Evolutionary conservation across 2,329 filamentous ascomycete genomes (phyloP).

Genomic region (Nakataea oryzae): DNA sequence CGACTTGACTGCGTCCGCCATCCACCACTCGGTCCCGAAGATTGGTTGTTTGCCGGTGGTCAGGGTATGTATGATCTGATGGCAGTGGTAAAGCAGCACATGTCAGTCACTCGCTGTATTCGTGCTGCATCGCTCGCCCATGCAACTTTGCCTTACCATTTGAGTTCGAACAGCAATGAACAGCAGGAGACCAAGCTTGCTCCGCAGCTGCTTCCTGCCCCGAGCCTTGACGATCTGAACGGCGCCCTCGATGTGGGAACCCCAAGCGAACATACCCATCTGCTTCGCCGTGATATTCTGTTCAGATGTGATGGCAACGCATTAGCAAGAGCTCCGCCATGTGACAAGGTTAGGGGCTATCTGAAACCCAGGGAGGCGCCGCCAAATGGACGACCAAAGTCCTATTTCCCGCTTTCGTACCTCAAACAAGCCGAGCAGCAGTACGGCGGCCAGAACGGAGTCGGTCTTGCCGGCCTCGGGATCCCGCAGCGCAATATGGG

Average conservation of each 20-base stretch:
- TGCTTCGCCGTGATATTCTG: slow-evolving; percentile 43
- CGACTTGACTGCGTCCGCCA: slow-evolving; percentile 39
- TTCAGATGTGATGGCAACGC: not conserved
- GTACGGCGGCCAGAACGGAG: slow-evolving; percentile 45
- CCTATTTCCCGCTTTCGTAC: slow-evolving; percentile 15
- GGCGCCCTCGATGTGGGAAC: slow-evolving; percentile 54
- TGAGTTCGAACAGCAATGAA: slow-evolving; percentile 51
- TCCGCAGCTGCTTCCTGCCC: slow-evolving; percentile 42
- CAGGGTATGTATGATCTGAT: slow-evolving; percentile 45
- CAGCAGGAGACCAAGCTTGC: slow-evolving; percentile 40
- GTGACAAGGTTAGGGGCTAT: not conserved
- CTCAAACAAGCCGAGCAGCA: slow-evolving; percentile 52
- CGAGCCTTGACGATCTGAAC: slow-evolving; percentile 48
- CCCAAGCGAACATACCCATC: slow-evolving; percentile 47
- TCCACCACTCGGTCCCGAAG: slow-evolving; percentile 51
- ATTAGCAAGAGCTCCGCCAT: not conserved
- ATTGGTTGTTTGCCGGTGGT: slow-evolving; percentile 39
- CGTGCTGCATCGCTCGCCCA: not conserved
- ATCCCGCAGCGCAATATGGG: slow-evolving; percentile 41
- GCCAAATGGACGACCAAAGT: too few species aligned
- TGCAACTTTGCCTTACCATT: slow-evolving; percentile 31
- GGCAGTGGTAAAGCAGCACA: slow-evolving; percentile 3
- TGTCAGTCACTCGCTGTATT: not conserved
- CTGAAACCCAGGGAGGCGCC: too few species aligned
- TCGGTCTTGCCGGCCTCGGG: slow-evolving; percentile 40